Percentiles rank a stretch among this genome's conserved stretches.
Conservation (phyloP, 306 rosid species). For the Astragalus membranaceus region DNA sequence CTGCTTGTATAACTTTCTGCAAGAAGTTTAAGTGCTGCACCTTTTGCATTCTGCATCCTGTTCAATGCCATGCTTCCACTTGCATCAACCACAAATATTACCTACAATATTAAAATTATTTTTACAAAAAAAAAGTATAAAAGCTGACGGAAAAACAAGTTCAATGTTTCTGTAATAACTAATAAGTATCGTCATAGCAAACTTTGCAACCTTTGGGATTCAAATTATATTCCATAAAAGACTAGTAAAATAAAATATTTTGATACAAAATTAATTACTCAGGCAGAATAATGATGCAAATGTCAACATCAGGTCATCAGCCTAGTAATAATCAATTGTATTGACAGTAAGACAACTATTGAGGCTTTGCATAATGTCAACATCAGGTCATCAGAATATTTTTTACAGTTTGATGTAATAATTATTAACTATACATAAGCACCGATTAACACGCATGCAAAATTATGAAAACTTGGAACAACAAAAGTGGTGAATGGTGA, state of each 20-base stretch:
- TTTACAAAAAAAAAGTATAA: neutral
- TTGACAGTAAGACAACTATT: neutral
- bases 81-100: constrained; percentile 95
- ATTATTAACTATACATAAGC: neutral
- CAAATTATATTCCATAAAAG: neutral
- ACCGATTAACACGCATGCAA: neutral
- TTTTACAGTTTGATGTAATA: neutral
- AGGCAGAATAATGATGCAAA: constrained; percentile 1
- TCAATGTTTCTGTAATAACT: neutral
- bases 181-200: neutral
- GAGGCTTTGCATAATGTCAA: neutral
- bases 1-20: constrained; percentile 99
- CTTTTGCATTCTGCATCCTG: constrained; percentile 99
- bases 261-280: neutral
- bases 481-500: neutral
- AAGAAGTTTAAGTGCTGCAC: constrained; percentile 93
- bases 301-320: no score
- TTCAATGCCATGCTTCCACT: constrained; percentile 99
- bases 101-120: constrained; percentile 39
- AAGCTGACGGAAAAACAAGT: neutral
- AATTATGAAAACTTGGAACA: neutral
- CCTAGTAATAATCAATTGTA: neutral
- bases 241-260: neutral
- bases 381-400: neutral
- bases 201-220: neutral